Conservation (phyloP, 2,329 filamentous ascomycete species). For the Neofusicoccum ribis region DNA sequence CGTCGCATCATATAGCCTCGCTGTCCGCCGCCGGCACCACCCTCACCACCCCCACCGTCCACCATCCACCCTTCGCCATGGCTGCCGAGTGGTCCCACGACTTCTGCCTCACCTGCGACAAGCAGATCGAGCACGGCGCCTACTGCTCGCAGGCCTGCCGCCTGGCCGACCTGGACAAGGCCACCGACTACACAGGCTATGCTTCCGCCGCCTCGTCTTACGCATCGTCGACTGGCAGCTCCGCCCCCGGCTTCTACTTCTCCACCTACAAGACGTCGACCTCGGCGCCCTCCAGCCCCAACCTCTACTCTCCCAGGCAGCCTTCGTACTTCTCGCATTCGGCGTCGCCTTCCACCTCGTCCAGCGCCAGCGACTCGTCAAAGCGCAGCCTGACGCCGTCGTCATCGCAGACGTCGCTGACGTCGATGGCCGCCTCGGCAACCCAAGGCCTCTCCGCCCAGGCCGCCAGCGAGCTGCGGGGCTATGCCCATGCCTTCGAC, state of each 20-base stretch:
- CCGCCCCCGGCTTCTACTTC: conserved; percentile 64
- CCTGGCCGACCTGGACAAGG: conserved; percentile 81
- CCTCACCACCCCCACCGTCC: background rate
- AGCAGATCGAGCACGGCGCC: conserved; percentile 72
- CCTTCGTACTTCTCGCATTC: conserved; percentile 41
- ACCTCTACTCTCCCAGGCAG: conserved; percentile 30
- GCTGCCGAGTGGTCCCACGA: conserved; percentile 72
- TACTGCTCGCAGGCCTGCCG: conserved; percentile 94
- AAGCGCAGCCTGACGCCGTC: conserved; percentile 56
- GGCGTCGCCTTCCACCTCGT: conserved; percentile 30
- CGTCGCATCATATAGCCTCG: background rate
- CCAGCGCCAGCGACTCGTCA: conserved; percentile 24
- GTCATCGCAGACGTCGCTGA: conserved; percentile 81
- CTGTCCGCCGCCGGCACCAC: background rate
- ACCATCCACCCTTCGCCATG: conserved; percentile 28
- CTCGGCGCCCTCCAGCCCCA: conserved; percentile 48
- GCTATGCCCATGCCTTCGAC: conserved; percentile 88
- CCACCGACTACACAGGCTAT: conserved; percentile 56
- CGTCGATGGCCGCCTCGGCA: conserved; percentile 69
- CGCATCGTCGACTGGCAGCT: conserved; percentile 54
- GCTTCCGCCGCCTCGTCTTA: conserved; percentile 46
- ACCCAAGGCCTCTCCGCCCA: conserved; percentile 66
- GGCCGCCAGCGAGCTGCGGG: conserved; percentile 75
- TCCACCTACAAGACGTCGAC: conserved; percentile 58
- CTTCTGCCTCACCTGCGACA: conserved; percentile 93